Base-by-base conservation (phyloP, 257 asterid genomes). In the Lavandula angustifolia region DNA sequence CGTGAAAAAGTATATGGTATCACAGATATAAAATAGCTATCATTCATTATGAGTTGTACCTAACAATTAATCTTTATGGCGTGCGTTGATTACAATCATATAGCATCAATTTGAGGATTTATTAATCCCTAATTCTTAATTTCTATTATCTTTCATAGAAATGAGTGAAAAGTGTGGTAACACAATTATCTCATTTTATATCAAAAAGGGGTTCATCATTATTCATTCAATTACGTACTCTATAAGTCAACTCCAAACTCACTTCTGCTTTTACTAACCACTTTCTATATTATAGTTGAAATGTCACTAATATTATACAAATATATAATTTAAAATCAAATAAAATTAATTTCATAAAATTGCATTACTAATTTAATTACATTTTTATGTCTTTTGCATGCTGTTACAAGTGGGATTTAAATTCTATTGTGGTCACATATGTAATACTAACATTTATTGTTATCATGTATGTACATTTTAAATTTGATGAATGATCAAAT, bases 71-170 rank as follows among this genome's bases (percentile, higher is more conserved):
- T 41, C 41, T 59, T 12, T 6, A 38, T 40, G 22, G 52, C 51
- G 63, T 57, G 63, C 63, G 63, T 57, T 37, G 48, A 57, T 57
- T 14, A 22, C 41, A 27, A 59, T 59, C 17, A 58, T 18, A 40
- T 17, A 58, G 11, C 35, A 40, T 10, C 11, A 40, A 40, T 16
- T 9, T 57, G 9, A 57, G 5, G 16, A 37, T 37, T 37, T 40
- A 10, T 27, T 40, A 40, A 58, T 18, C 16, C 18, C 18, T 22
- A 22, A 22, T 37, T 40, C 3, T 27, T 40, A 40, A 58, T 18
- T 18, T 11, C 18, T 13, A 34, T 34, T 38, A 57, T 37, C 16
- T 18, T n/a, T 55, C 29, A 58, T 37, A 14, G 37, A 38, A 38
- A 57, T 57, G 14, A 57, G 34, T 58, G 37, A 40, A 58, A 34